These are phyloP conservation scores for Candida vaughaniae DNA, from an alignment of 805 yeast genomes.

Conservation along the genomic window DNA sequence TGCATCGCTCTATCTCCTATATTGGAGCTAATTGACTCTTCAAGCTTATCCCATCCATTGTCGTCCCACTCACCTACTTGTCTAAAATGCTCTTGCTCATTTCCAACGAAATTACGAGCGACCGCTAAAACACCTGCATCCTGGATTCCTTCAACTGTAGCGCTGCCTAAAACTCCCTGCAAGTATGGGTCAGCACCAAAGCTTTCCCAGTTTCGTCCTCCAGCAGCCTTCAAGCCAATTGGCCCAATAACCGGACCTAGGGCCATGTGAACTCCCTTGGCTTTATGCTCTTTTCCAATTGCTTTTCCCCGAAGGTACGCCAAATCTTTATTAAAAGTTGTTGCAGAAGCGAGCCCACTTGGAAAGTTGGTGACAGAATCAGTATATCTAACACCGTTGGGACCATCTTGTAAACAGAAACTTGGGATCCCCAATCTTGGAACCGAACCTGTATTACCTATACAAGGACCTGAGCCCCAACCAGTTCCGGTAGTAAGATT, in stretches of 20 bases:
- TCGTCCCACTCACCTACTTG: slow-evolving; percentile 51
- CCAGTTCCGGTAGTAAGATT: slow-evolving; percentile 65
- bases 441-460: slow-evolving; percentile 60
- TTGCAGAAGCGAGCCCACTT: slow-evolving; percentile 56
- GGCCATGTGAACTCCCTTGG: slow-evolving; percentile 54
- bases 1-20: slow-evolving; percentile 63
- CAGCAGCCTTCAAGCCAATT: slow-evolving; percentile 59
- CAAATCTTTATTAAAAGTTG: slow-evolving; percentile 55
- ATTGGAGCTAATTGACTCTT: slow-evolving; percentile 48
- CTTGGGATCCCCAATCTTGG: slow-evolving; percentile 55
- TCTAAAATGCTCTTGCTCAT: slow-evolving; percentile 63
- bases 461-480: slow-evolving; percentile 61
- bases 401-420: slow-evolving; percentile 62
- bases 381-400: slow-evolving; percentile 57
- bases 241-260: slow-evolving; percentile 63
- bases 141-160: slow-evolving; percentile 56
- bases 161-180: slow-evolving; percentile 54
- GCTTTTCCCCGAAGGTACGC: slow-evolving; percentile 55
- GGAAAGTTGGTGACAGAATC: slow-evolving; percentile 59
- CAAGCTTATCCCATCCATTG: slow-evolving; percentile 43
- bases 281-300: slow-evolving; percentile 52
- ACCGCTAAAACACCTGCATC: slow-evolving; percentile 57
- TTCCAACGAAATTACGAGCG: slow-evolving; percentile 57
- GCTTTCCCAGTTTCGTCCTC: slow-evolving; percentile 66
- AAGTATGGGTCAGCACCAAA: slow-evolving; percentile 63